phyloP scores from a whole-genome alignment of 2,329 filamentous ascomycete species.

The Cephalotrichum gorgonifer region DNA sequence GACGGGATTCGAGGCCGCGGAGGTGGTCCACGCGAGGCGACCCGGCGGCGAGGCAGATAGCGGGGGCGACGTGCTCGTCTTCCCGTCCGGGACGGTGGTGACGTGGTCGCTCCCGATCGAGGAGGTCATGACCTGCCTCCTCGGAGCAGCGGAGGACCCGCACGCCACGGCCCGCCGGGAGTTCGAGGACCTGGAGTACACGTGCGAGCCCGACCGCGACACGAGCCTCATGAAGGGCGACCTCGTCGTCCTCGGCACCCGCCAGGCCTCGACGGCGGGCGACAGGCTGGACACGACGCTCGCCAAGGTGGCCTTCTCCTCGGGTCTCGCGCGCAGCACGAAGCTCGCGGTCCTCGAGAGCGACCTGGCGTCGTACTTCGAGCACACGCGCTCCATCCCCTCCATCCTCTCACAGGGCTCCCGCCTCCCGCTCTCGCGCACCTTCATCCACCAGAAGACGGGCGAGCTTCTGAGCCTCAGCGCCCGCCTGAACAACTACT shows the following conservation, averaged over 20 bases:
- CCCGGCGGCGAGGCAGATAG: constrained; percentile 43
- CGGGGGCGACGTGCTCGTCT: constrained; percentile 90
- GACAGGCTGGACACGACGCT: constrained; percentile 49
- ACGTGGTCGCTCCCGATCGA: constrained; percentile 79
- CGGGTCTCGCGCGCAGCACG: constrained; percentile 81
- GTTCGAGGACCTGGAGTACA: constrained; percentile 81
- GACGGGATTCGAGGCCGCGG: constrained; percentile 48
- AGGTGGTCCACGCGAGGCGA: constrained; percentile 53
- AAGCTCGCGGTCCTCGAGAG: constrained; percentile 89
- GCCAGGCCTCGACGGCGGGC: constrained; percentile 22
- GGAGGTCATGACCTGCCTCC: constrained; percentile 62
- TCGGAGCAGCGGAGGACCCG: constrained; percentile 65
- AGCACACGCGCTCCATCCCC: constrained; percentile 75
- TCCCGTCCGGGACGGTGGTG: constrained; percentile 87
- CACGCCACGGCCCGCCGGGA: constrained; percentile 62
- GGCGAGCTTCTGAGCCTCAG: constrained; percentile 83
- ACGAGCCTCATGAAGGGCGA: constrained; percentile 75
- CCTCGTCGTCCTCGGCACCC: constrained; percentile 79
- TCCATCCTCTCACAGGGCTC: constrained; percentile 59
- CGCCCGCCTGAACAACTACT: constrained; percentile 92
- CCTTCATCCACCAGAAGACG: constrained; percentile 85
- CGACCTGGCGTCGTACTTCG: constrained; percentile 72
- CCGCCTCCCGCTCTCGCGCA: constrained; percentile 37
- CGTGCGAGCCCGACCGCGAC: constrained; percentile 62
- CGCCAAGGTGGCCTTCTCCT: constrained; percentile 94